phyloP scores from a whole-genome alignment of 2,329 filamentous ascomycete genomes.

The Fonsecaea multimorphosa region DNA sequence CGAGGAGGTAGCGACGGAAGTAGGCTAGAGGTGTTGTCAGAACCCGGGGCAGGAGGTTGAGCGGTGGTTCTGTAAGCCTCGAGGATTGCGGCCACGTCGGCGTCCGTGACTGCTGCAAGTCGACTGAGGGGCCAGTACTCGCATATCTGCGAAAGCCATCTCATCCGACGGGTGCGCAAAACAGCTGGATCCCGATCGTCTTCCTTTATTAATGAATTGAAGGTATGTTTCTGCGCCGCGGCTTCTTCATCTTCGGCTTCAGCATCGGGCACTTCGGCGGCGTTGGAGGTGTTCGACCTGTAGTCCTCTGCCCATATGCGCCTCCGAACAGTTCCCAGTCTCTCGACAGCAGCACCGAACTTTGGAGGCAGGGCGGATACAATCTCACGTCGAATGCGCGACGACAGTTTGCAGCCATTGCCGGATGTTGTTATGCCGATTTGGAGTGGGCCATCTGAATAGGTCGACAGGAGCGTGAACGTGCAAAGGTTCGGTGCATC shows the following conservation, averaged over 20 bases:
- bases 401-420: constrained; percentile 89
- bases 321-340: constrained; percentile 74
- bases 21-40: constrained; percentile 41
- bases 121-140: constrained; percentile 95
- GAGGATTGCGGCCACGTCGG: constrained; percentile 79
- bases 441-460: constrained; percentile 88
- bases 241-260: constrained; percentile 58
- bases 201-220: constrained; percentile 77
- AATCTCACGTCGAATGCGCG: constrained; percentile 86
- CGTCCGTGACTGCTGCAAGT: constrained; percentile 78
- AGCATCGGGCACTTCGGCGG: constrained; percentile 52
- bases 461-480: constrained; percentile 86
- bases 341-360: constrained; percentile 76
- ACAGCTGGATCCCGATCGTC: constrained; percentile 72
- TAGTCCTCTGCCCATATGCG: constrained; percentile 78
- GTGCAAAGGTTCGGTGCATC: constrained; percentile 86
- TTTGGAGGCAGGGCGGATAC: constrained; percentile 76
- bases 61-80: constrained; percentile 64
- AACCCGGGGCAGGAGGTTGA: constrained; percentile 37
- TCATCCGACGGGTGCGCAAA: constrained; percentile 78
- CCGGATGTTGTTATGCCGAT: constrained; percentile 96
- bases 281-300: constrained; percentile 38
- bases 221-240: constrained; percentile 73
- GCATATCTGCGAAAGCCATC: constrained; percentile 95
- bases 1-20: constrained; percentile 37